These are phyloP conservation scores for Platanthera zijinensis DNA, from an alignment of 106 monocot genomes.

Conservation along the genomic window DNA sequence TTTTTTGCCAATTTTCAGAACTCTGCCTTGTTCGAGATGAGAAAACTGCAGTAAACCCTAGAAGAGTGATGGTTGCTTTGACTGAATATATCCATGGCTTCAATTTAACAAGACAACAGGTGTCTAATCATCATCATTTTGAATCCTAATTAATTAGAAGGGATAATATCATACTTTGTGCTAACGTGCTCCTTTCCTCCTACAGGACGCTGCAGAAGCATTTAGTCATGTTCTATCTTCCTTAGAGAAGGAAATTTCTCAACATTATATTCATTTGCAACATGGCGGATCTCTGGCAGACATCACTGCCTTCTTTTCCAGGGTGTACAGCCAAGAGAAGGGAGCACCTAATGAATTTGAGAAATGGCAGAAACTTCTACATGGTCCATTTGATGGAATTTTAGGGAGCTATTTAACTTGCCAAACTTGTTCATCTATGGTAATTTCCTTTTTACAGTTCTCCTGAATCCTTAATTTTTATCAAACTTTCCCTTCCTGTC, in stretches of 20 bases:
- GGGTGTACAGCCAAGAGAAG: slow-evolving; percentile 24
- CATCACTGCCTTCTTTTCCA: slow-evolving; percentile 30
- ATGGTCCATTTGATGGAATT: slow-evolving; percentile 74
- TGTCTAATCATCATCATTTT: slow-evolving; percentile 6
- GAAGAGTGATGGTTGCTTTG: slow-evolving; percentile 64
- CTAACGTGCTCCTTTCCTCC: slow-evolving; percentile 8
- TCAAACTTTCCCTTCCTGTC: neutral
- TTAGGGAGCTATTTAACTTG: slow-evolving; percentile 71
- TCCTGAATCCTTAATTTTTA: neutral
- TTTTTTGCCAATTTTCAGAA: slow-evolving; percentile 31
- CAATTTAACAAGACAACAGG: slow-evolving; percentile 81
- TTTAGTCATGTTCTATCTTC: slow-evolving; percentile 71
- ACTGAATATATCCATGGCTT: slow-evolving; percentile 49
- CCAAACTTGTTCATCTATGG: slow-evolving; percentile 59
- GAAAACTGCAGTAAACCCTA: slow-evolving; percentile 49
- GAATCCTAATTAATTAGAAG: neutral
- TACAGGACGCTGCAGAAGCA: slow-evolving; percentile 89
- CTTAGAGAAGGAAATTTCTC: slow-evolving; percentile 54
- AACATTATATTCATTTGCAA: slow-evolving; percentile 20
- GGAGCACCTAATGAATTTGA: slow-evolving; percentile 29
- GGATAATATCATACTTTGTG: neutral
- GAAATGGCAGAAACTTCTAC: slow-evolving; percentile 39
- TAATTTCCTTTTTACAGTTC: slow-evolving; percentile 15
- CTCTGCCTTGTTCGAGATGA: slow-evolving; percentile 36
- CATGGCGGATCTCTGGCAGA: slow-evolving; percentile 39